Conservation (phyloP, 2,329 filamentous ascomycete species). For the Colletotrichum viniferum region DNA sequence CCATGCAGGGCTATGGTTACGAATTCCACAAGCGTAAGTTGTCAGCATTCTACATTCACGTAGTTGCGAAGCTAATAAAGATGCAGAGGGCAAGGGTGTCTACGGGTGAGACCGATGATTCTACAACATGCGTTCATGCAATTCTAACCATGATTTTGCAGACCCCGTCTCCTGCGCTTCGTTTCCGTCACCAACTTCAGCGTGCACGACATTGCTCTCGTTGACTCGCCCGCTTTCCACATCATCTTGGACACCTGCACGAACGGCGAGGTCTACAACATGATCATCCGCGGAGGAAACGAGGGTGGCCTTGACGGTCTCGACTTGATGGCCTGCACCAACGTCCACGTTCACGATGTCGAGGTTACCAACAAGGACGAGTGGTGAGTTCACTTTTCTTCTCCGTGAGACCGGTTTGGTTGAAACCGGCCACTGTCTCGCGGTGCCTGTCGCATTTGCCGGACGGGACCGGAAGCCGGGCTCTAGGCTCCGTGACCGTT, state of each 20-base stretch:
- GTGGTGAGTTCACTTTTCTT: constrained; percentile 53
- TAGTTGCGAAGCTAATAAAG: background rate
- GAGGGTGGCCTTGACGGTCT: constrained; percentile 60
- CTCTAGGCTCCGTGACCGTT: background rate
- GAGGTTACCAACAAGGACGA: constrained; percentile 68
- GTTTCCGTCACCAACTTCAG: constrained; percentile 49
- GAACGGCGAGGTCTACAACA: constrained; percentile 58
- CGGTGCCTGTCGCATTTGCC: background rate
- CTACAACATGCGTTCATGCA: background rate
- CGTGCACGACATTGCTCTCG: constrained; percentile 51
- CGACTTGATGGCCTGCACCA: constrained; percentile 53
- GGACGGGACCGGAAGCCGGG: background rate
- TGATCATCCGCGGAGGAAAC: constrained; percentile 55
- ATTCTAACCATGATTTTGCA: background rate
- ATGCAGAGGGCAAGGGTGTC: constrained; percentile 2
- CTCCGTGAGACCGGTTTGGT: background rate
- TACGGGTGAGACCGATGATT: background rate
- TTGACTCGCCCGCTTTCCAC: constrained; percentile 54
- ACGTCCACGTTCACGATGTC: constrained; percentile 64
- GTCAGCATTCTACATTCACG: background rate
- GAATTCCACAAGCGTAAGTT: constrained; percentile 39
- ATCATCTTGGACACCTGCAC: constrained; percentile 49
- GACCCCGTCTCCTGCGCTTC: constrained; percentile 47
- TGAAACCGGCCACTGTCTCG: background rate
- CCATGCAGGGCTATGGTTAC: constrained; percentile 52